Evolutionary conservation across 163 green algal species (phyloP).

Genomic region (Scenedesmus sp.): DNA sequence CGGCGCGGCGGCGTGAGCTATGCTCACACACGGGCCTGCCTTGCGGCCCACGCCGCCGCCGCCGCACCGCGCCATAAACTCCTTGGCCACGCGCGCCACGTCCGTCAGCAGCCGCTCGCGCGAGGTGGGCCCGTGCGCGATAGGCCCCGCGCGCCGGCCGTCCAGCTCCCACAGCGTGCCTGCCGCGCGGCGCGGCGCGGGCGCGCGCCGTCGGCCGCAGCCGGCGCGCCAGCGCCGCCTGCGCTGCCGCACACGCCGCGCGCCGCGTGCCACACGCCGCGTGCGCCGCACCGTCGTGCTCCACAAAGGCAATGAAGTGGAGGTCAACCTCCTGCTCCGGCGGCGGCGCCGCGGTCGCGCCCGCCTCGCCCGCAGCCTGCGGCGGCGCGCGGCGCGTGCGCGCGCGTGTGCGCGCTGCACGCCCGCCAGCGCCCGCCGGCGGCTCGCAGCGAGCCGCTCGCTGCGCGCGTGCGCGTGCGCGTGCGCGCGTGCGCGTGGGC

Average conservation of each 20-base stretch:
- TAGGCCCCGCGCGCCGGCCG: conserved; percentile 71
- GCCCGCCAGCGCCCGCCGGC: neutral
- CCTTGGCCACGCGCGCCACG: conserved; percentile 61
- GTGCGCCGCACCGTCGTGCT: conserved; percentile 65
- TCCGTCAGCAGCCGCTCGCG: conserved; percentile 70
- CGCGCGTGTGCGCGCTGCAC: neutral
- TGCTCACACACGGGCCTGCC: neutral
- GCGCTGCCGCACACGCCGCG: too few relatives aligned
- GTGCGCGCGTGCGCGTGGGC: neutral
- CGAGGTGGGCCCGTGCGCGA: conserved; percentile 77
- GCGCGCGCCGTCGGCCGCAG: neutral
- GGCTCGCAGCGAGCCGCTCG: too few relatives aligned
- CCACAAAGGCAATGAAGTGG: conserved; percentile 86
- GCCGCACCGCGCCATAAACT: conserved; percentile 71
- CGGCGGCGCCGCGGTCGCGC: conserved; percentile 71
- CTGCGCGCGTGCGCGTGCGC: too few relatives aligned
- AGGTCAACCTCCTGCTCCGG: conserved; percentile 79
- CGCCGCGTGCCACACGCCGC: neutral
- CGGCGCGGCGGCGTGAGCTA: neutral
- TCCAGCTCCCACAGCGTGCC: conserved; percentile 87
- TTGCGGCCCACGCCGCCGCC: too few relatives aligned
- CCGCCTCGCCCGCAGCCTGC: conserved; percentile 74
- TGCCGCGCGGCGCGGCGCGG: conserved; percentile 41
- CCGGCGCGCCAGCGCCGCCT: neutral
- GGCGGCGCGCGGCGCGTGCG: too few relatives aligned